A percentile compares a stretch with the other conserved stretches of the same genome.
Conservation (phyloP, 768 basidiomycete species). For the Phylloporus sp. region DNA sequence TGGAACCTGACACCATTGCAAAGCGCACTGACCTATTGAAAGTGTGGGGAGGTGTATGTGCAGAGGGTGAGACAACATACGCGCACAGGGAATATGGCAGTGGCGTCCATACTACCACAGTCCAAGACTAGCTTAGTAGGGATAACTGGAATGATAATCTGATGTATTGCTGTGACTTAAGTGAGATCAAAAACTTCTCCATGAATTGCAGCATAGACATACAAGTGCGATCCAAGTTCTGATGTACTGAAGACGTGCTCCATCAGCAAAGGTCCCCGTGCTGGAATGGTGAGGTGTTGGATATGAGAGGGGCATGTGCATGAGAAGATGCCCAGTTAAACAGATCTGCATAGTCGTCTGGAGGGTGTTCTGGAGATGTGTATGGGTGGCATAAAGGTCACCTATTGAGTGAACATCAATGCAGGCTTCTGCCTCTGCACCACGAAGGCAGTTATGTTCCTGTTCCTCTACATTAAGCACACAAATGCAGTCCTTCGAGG, state of each 20-base stretch:
- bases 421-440: constrained; percentile 70
- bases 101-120: constrained; percentile 76
- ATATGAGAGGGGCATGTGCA: constrained; percentile 78
- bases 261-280: constrained; percentile 77
- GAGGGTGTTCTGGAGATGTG: constrained; percentile 43
- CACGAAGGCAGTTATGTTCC: constrained; percentile 72
- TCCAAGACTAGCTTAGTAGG: constrained; percentile 69
- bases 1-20: constrained; percentile 80
- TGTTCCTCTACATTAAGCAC: too few species aligned
- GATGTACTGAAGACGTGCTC: constrained; percentile 82
- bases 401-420: constrained; percentile 50
- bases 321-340: constrained; percentile 52
- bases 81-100: constrained; percentile 91
- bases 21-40: constrained; percentile 74
- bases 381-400: constrained; percentile 85
- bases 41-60: neutral
- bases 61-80: constrained; percentile 35
- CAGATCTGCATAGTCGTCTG: constrained; percentile 48
- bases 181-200: constrained; percentile 95
- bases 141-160: constrained; percentile 66
- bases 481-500: too few species aligned
- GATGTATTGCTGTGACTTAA: constrained; percentile 60
- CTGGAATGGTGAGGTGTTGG: constrained; percentile 79
- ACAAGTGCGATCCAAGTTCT: constrained; percentile 76
- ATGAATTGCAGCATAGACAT: constrained; percentile 74